Evolutionary conservation across 805 yeast genomes (phyloP), one percentile per base, ranked within the genome.

Genomic region (Millerago galiae): DNA sequence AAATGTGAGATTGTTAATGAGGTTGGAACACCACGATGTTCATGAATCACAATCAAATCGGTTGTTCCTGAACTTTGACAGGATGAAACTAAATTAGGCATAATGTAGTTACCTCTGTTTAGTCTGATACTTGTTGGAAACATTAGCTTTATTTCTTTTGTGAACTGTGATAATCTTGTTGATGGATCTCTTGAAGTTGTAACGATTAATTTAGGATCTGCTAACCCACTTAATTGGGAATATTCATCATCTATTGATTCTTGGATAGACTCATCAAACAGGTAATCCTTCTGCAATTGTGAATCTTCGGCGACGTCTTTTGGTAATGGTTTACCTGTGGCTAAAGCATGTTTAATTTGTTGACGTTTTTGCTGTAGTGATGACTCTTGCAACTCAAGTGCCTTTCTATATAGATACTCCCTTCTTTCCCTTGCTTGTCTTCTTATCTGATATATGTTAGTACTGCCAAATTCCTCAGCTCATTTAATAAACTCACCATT

Each of bases 11-110:
- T 68, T 1, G 98, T 91, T 46, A 93, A 57, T 1, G 96, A 86
- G 0, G 96, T 90, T 40, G 99, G 99, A 0, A 87, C 91, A 76
- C 99, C 99, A 65, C 99, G 75, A 65, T 93, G 99, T 61, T 93
- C 99, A 61, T 93, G 98, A 17, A 93, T 66, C 3, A 93, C 74
- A 18, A 93, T 70, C 52, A 93, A 66, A 61, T 93, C 99, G 2
- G 93, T 82, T 9, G 91, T 79, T 14, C 84, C 85, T 0, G 91
- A 79, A 41, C 81, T 67, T 45, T 83, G 76, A 63, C 97, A 89
- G 1, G 95, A 87, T 37, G 81, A 77, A 3, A 88, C 95, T 36
- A 93, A 66, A 40, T 83, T 82, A 1, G 95, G 83, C 71, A 93
- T 77, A 42, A 93, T 75, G 46, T 90, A 83, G 54, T 82, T 86